phyloP scores from a whole-genome alignment of 2,329 filamentous ascomycete genomes.

The Trichoderma semiorbis region DNA sequence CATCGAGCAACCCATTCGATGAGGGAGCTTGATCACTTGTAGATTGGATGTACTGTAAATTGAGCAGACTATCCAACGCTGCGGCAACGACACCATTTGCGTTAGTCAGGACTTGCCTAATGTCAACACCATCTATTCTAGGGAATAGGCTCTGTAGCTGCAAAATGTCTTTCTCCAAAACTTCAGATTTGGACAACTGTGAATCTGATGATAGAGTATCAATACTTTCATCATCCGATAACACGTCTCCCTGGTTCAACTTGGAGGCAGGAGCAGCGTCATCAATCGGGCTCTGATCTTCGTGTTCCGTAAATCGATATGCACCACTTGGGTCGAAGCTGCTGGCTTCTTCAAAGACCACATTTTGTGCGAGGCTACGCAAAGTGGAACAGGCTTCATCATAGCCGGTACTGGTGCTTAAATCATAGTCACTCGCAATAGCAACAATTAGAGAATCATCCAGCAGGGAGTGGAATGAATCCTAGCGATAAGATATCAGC shows the following conservation, averaged over 20 bases:
- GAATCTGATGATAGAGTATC: constrained; percentile 27
- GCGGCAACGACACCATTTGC: constrained; percentile 62
- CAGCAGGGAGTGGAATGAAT: constrained; percentile 69
- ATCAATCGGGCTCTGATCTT: constrained; percentile 22
- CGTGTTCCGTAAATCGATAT: constrained; percentile 40
- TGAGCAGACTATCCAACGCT: constrained; percentile 78
- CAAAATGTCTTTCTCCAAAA: constrained; percentile 58
- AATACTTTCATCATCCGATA: constrained; percentile 31
- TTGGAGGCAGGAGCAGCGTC: constrained; percentile 26
- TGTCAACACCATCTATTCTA: constrained; percentile 60
- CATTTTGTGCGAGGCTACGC: constrained; percentile 61
- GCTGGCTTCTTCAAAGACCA: constrained; percentile 63
- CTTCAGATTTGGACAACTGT: constrained; percentile 38
- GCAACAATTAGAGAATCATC: constrained; percentile 76
- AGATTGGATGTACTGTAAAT: constrained; percentile 72
- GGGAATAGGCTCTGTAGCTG: constrained; percentile 70
- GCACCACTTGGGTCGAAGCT: constrained; percentile 77
- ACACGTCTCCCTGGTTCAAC: constrained; percentile 24
- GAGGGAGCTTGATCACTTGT: constrained; percentile 63
- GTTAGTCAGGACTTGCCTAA: constrained; percentile 65
- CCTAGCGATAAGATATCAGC: constrained; percentile 39
- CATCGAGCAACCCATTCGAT: constrained; percentile 74
- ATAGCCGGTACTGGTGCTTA: constrained; percentile 51
- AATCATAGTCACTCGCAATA: constrained; percentile 70
- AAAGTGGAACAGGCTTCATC: constrained; percentile 57